Base-by-base conservation (phyloP, 2,329 filamentous ascomycete species). In the Metarhizium album region DNA sequence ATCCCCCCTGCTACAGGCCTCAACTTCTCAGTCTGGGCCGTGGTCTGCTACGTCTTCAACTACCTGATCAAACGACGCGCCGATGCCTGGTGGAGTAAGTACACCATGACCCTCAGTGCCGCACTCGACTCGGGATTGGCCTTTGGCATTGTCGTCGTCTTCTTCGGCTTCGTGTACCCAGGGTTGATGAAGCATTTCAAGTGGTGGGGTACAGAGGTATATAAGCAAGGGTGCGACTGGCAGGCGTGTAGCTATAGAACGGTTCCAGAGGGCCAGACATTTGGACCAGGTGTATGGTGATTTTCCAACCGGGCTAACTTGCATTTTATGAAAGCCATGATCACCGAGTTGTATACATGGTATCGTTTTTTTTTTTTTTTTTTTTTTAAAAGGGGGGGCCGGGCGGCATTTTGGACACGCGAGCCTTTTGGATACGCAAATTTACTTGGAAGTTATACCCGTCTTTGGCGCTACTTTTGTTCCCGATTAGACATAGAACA, bases 201-300 rank as follows among this genome's bases (percentile, higher is more conserved):
- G 51, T 94, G 88, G 89, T 94, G 88, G 89, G 89, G 89, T 0
- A 94, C 89, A 0, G 86, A 93, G 62, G 77, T 91, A 4, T 90
- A 89, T 64, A 90, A 89, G 66, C 75, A 82, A 65, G 87, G 88
- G 20, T 93, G 87, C 65, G 87, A 93, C 70, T 93, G 87, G 87
- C 75, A 83, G 63, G 87, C 86, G 42, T 93, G 87, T 64, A 69
- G 86, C 1, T 91, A 85, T 62, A 79, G 74, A 50, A 74, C 67
- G 0, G 75, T 93, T 4, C 70, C 74, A 0, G 76, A 81, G 14
- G 85, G 84, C 0, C 74, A 75, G 23, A 76, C 71, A 52, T 90
- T 90, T 65, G 85, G 85, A 1, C 83, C 83, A 2, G 74, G 77
- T 51, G 68, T 58, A 1, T 84, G 82, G 81, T 83, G 54, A 42